A percentile compares a stretch with the other conserved stretches of the same genome.
These are phyloP conservation scores for Echinosophora koreensis DNA, from an alignment of 306 rosid species.

Conservation along the genomic window DNA sequence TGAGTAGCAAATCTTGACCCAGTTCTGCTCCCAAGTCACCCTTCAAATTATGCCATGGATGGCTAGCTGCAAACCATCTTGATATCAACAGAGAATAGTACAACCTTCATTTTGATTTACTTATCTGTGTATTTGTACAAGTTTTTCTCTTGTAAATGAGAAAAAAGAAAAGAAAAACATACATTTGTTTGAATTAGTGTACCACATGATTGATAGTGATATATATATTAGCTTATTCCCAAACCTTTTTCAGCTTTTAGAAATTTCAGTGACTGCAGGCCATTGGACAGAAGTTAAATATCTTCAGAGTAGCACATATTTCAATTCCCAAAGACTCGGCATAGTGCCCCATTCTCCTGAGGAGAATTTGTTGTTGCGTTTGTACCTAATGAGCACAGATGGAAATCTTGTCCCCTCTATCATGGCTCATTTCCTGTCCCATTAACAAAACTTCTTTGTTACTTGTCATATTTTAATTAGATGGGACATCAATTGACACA, in stretches of 20 bases:
- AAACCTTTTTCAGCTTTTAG: neutral
- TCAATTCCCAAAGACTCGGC: neutral
- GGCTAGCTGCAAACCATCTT: slow-evolving; percentile 36
- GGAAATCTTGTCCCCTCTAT: no score
- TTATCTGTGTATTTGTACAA: slow-evolving; percentile 21
- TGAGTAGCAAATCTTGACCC: slow-evolving; percentile 13
- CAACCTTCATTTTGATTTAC: slow-evolving; percentile 1
- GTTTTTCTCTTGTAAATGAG: slow-evolving; percentile 48
- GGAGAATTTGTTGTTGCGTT: no score
- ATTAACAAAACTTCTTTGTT: no score
- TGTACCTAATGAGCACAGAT: no score
- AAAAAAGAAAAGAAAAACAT: slow-evolving; percentile 1
- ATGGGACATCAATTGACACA: no score
- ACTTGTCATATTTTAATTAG: no score
- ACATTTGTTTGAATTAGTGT: slow-evolving; percentile 32
- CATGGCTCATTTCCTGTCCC: no score
- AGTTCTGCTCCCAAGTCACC: slow-evolving; percentile 30
- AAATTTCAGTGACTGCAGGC: neutral
- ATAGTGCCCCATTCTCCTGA: neutral
- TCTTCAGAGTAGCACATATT: neutral
- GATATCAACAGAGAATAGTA: slow-evolving; percentile 1
- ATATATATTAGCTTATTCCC: neutral
- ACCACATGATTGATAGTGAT: slow-evolving; percentile 33
- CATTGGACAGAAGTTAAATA: neutral
- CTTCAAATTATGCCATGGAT: slow-evolving; percentile 26